phyloP scores from a whole-genome alignment of 352 stramenopile genomes.

The Aphanomyces stellatus region DNA sequence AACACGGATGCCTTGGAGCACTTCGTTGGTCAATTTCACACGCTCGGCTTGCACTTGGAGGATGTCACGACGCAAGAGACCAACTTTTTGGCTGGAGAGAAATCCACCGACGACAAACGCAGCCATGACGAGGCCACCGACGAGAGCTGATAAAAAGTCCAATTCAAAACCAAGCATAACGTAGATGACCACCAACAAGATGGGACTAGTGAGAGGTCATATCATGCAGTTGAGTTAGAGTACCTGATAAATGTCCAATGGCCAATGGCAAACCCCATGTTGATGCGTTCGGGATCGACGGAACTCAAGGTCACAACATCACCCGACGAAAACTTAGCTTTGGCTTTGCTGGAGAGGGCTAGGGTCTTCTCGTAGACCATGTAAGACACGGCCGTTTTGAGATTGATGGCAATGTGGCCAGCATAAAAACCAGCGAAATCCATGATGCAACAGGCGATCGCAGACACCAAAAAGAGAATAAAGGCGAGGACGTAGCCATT shows the following conservation, averaged over 20 bases:
- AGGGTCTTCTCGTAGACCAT: constrained; percentile 51
- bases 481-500: constrained; percentile 22
- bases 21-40: constrained; percentile 40
- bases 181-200: constrained; percentile 32
- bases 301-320: constrained; percentile 35
- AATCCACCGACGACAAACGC: constrained; percentile 27
- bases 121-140: constrained; percentile 24
- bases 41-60: constrained; percentile 42
- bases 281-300: constrained; percentile 33
- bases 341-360: constrained; percentile 31
- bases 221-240: neutral
- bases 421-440: constrained; percentile 45
- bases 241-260: constrained; percentile 37
- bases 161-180: constrained; percentile 32
- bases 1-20: constrained; percentile 77
- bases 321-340: constrained; percentile 35
- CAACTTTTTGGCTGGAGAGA: constrained; percentile 16
- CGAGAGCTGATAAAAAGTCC: constrained; percentile 27
- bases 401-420: constrained; percentile 32
- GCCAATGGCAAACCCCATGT: constrained; percentile 36
- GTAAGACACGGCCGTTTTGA: constrained; percentile 43
- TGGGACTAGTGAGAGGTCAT: constrained; percentile 20
- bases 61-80: constrained; percentile 28
- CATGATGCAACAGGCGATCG: no score
- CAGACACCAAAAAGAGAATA: constrained; percentile 27